phyloP scores from a whole-genome alignment of 352 stramenopile species.

The Phytopythium vexans region DNA sequence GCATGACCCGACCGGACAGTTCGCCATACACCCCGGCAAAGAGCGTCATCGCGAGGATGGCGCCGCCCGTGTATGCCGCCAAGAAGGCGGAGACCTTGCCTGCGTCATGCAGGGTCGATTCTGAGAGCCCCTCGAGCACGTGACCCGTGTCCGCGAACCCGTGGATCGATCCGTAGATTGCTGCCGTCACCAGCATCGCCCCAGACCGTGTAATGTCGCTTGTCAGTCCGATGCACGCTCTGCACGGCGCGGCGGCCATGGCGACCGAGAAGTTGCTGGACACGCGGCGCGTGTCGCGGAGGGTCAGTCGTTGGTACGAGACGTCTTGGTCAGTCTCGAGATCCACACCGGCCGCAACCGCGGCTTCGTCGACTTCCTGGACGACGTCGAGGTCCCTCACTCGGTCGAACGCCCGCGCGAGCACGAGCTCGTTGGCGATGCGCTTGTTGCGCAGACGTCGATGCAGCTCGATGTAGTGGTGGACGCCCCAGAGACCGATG shows the following conservation, averaged over 20 bases:
- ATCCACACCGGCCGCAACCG: slow-evolving; percentile 50
- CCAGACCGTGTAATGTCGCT: slow-evolving; percentile 36
- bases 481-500: slow-evolving; percentile 49
- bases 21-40: no score
- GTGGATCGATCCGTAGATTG: slow-evolving; percentile 70
- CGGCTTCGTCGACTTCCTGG: slow-evolving; percentile 37
- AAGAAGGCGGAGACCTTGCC: no score
- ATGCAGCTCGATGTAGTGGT: slow-evolving; percentile 34
- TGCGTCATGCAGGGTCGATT: slow-evolving; percentile 46
- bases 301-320: no score
- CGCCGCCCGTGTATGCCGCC: no score
- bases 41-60: no score
- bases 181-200: slow-evolving; percentile 27
- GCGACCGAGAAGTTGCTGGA: slow-evolving; percentile 16
- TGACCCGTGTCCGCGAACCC: slow-evolving; percentile 51
- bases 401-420: background rate
- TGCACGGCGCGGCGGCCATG: background rate
- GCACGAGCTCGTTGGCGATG: background rate
- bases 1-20: no score
- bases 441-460: background rate
- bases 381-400: background rate
- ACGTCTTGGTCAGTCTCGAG: slow-evolving; percentile 62
- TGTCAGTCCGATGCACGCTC: background rate
- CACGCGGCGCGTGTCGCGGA: no score
- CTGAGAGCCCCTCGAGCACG: slow-evolving; percentile 71